phyloP scores from a whole-genome alignment of 2,329 filamentous ascomycete species.

The Colletotrichum sp. region DNA sequence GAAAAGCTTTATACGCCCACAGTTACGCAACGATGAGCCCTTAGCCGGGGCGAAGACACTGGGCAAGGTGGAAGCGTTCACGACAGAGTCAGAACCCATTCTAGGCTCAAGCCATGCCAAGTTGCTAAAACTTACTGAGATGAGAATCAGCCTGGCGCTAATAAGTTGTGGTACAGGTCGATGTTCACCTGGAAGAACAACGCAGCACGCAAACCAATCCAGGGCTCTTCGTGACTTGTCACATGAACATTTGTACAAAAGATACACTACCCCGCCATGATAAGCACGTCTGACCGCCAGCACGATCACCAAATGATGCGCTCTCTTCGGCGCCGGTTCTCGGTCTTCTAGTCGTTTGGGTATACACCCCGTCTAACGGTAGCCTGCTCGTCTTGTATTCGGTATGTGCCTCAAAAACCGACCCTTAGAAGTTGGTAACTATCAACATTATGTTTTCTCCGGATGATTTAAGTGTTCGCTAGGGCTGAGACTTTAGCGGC shows the following conservation, averaged over 20 bases:
- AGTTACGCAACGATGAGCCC: background rate
- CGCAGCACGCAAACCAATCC: background rate
- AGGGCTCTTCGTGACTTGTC: background rate
- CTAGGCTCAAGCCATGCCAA: background rate
- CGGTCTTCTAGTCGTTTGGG: background rate
- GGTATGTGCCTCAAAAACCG: background rate
- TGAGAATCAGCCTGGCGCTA: background rate
- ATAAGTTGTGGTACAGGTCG: rapidly evolving
- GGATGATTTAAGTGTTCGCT: too few relatives aligned
- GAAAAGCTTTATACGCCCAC: background rate
- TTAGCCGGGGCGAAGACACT: background rate
- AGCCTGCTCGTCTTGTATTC: background rate
- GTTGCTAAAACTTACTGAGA: rapidly evolving
- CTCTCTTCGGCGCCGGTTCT: background rate
- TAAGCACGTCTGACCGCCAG: rapidly evolving
- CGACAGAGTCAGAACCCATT: rapidly evolving
- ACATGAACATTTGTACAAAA: background rate
- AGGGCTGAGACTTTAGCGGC: too few relatives aligned
- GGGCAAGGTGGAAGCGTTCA: background rate
- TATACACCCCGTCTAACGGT: background rate
- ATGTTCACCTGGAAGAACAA: background rate
- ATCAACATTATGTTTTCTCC: too few relatives aligned
- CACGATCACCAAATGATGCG: background rate
- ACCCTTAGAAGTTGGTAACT: background rate
- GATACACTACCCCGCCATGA: rapidly evolving